Evolutionary conservation across 129 eudicot species (phyloP), one percentile per base, ranked within the genome.

Genomic region (Mikania micrantha): DNA sequence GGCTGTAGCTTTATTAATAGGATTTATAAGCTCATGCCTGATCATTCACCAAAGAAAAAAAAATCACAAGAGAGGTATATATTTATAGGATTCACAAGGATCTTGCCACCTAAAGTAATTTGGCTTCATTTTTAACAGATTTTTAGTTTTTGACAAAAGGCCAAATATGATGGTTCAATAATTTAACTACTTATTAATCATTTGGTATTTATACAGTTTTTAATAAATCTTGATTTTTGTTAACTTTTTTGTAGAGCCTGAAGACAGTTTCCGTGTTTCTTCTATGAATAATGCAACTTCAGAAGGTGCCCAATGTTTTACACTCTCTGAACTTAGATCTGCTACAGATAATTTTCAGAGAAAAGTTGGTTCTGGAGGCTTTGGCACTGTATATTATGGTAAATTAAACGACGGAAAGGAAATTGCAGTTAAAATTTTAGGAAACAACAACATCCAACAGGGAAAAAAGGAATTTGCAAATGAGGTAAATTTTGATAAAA

Each of bases 381-480:
- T 89, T 83, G 99, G 99, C 32, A 87, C 88, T 9, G 99, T 93
- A 15, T 89, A 80, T 65, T 93, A 93, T 40, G 99, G 99, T 74
- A 86, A 80, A 78, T 58, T 86, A 45, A 79, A 77, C 17, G 93
- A 86, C 54, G 96, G 95, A 48, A 86, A 82, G 77, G 99, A 93
- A 79, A 86, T 93, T 34, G 99, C 99, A 1, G 99, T 89, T 68
- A 93, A 93, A 80, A 66, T 89, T 66, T 78, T 89, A 45, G 83
- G 82, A 45, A 93, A 80, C 76, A 85, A 74, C 69, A 85, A 89
- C 79, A 86, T 93, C 19, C 85, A 79, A 65, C 99, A 93, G 70
- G 99, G 99, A 25, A 93, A 87, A 79, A 87, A 95, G 68, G 96
- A 93, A 74, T 93, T 93, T 69, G 85, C 95, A 35, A 93, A 93